A percentile compares a stretch with the other conserved stretches of the same genome.
These are phyloP conservation scores for Sclerotinia subarctica DNA, from an alignment of 2,329 filamentous ascomycete species.

Conservation along the genomic window DNA sequence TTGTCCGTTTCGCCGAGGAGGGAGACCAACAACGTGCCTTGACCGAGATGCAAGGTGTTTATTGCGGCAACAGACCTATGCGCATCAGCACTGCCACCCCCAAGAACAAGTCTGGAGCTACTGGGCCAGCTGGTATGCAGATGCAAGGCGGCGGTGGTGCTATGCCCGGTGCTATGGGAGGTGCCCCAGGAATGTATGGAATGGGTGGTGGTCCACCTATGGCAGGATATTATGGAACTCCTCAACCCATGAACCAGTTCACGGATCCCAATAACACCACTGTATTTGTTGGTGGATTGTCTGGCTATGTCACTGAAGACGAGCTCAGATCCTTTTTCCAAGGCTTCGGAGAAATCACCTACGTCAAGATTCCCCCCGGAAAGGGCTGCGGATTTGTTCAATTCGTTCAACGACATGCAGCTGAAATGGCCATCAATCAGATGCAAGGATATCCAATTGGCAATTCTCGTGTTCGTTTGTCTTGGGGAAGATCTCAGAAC, in stretches of 20 bases:
- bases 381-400: slow-evolving; percentile 99
- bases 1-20: slow-evolving; percentile 95
- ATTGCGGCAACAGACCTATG: slow-evolving; percentile 98
- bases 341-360: slow-evolving; percentile 98
- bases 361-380: slow-evolving; percentile 98
- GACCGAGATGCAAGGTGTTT: slow-evolving; percentile 98
- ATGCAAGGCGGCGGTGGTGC: slow-evolving; percentile 39
- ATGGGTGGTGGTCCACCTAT: slow-evolving; percentile 59
- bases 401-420: slow-evolving; percentile 97
- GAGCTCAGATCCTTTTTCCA: slow-evolving; percentile 99
- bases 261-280: slow-evolving; percentile 99
- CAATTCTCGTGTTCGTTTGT: slow-evolving; percentile 94
- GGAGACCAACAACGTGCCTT: slow-evolving; percentile 93
- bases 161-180: slow-evolving; percentile 51
- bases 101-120: slow-evolving; percentile 72
- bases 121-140: slow-evolving; percentile 51
- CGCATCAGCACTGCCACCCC: slow-evolving; percentile 96
- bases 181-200: slow-evolving; percentile 57
- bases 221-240: slow-evolving; percentile 64
- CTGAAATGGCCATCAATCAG: slow-evolving; percentile 99
- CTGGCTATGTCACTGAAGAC: slow-evolving; percentile 97
- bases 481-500: slow-evolving; percentile 98
- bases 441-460: slow-evolving; percentile 99
- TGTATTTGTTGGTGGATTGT: slow-evolving; percentile 95
- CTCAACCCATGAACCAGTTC: slow-evolving; percentile 97